Conservation (phyloP, 306 rosid species). For the Mimosa bimucronata region DNA sequence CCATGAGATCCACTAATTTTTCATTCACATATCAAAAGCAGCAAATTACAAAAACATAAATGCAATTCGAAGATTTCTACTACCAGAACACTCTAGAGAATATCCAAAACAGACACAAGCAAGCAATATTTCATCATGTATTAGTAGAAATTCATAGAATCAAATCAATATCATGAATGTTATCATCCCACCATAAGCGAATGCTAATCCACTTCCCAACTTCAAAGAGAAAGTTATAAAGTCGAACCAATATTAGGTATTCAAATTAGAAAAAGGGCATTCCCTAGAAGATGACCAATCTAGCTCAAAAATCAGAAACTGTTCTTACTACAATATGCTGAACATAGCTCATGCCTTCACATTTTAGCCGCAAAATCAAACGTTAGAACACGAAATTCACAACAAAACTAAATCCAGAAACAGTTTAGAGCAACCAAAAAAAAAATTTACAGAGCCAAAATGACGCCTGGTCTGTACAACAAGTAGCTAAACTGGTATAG, state of each 20-base stretch:
- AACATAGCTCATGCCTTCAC: background rate
- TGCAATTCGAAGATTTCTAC: background rate
- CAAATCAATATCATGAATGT: background rate
- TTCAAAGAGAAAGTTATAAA: no score
- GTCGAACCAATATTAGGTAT: no score
- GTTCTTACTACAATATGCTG: background rate
- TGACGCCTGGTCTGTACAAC: background rate
- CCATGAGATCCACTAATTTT: background rate
- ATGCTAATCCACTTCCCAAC: background rate
- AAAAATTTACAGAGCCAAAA: background rate
- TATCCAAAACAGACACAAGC: background rate
- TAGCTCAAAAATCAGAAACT: background rate
- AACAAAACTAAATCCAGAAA: background rate
- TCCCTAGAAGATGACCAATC: background rate
- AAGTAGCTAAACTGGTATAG: background rate
- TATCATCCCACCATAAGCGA: background rate
- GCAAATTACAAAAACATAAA: background rate
- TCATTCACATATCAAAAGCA: background rate
- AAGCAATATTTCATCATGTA: background rate
- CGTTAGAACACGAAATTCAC: background rate
- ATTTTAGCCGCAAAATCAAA: background rate
- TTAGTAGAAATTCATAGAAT: background rate
- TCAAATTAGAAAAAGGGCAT: background rate
- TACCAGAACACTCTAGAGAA: background rate
- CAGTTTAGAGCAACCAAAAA: background rate